Conservation (phyloP, 805 yeast species). For the Saturnispora sekii region DNA sequence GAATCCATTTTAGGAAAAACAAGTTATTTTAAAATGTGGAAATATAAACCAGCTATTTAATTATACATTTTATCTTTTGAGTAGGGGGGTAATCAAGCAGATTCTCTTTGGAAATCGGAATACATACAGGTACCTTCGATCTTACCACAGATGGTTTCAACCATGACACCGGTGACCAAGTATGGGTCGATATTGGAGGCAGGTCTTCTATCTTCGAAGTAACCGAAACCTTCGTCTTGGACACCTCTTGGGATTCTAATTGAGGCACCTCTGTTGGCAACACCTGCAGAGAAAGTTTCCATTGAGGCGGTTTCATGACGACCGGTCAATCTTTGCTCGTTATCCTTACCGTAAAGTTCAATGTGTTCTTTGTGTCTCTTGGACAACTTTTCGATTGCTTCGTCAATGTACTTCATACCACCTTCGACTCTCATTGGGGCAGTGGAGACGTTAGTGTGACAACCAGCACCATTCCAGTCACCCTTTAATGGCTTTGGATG, state of each 20-base stretch:
- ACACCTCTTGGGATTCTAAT: constrained; percentile 98
- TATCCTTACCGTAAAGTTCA: constrained; percentile 89
- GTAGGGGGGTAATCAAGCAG: constrained; percentile 19
- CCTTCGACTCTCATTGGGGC: constrained; percentile 85
- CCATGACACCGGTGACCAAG: constrained; percentile 96
- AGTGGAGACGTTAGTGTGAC: constrained; percentile 98
- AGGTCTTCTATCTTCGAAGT: constrained; percentile 99
- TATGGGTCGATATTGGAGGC: constrained; percentile 99
- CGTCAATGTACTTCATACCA: constrained; percentile 92
- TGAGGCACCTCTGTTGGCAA: constrained; percentile 99
- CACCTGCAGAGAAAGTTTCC: constrained; percentile 89
- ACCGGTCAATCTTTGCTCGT: constrained; percentile 93
- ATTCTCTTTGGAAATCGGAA: constrained; percentile 78
- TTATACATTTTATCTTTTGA: neutral
- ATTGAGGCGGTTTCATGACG: constrained; percentile 97
- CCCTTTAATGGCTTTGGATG: constrained; percentile 99
- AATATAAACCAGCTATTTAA: neutral
- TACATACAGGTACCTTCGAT: constrained; percentile 93
- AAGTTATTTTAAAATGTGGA: too few relatives aligned
- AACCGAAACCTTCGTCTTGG: constrained; percentile 95
- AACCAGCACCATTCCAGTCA: constrained; percentile 99
- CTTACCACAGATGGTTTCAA: constrained; percentile 92
- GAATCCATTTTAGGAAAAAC: constrained; percentile 1
- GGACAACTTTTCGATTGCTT: constrained; percentile 85
- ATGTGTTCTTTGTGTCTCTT: constrained; percentile 97